These are phyloP conservation scores for Chlamydomonas incerta DNA, from an alignment of 139 green algal species.

Conservation along the genomic window DNA sequence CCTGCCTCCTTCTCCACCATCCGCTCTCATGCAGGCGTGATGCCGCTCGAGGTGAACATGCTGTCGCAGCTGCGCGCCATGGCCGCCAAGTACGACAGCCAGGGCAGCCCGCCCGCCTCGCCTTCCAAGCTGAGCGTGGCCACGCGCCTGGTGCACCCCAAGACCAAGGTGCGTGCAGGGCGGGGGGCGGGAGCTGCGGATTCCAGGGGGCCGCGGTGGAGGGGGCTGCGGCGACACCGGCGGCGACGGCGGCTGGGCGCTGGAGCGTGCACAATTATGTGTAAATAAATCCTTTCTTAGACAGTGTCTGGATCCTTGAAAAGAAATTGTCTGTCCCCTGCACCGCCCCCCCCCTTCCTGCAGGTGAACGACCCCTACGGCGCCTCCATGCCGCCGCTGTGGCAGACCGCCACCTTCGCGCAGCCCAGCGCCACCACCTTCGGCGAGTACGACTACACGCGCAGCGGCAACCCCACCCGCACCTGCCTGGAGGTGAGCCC, in stretches of 20 bases:
- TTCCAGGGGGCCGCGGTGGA: no score
- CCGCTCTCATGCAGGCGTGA: slow-evolving; percentile 32
- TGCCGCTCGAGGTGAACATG: slow-evolving; percentile 74
- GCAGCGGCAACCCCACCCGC: slow-evolving; percentile 96
- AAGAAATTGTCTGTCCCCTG: no score
- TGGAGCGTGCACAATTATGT: no score
- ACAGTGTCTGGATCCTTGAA: no score
- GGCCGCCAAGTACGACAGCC: slow-evolving; percentile 34
- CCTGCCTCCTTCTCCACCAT: neutral
- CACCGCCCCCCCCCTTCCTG: no score
- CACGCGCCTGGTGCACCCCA: slow-evolving; percentile 63
- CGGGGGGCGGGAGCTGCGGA: no score
- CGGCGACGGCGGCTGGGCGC: no score
- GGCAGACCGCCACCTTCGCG: slow-evolving; percentile 95
- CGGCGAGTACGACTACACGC: slow-evolving; percentile 97
- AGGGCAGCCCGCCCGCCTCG: slow-evolving; percentile 22
- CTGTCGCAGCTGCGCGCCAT: slow-evolving; percentile 40
- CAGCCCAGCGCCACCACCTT: slow-evolving; percentile 85
- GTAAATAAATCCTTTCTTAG: no score
- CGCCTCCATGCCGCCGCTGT: slow-evolving; percentile 88
- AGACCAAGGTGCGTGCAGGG: neutral
- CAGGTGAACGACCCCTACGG: slow-evolving; percentile 82
- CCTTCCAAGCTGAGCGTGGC: slow-evolving; percentile 43
- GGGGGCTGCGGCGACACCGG: no score
- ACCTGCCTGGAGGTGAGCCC: slow-evolving; percentile 73